These are phyloP conservation scores for Phyllosticta capitalensis DNA, from an alignment of 2,329 filamentous ascomycete species.

Conservation along the genomic window DNA sequence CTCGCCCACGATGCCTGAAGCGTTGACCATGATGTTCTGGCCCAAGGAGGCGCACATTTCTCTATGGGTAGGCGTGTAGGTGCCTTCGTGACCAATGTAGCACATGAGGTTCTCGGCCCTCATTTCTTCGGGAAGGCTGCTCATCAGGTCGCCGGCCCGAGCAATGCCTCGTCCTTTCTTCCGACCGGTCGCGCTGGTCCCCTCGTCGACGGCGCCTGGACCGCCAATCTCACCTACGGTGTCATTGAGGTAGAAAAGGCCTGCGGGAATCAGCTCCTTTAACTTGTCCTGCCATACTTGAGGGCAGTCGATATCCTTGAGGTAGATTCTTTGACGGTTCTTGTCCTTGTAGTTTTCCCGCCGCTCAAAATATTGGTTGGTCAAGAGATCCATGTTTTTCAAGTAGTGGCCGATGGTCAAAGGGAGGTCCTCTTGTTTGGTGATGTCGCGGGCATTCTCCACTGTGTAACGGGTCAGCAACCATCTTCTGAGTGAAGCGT, in stretches of 20 bases:
- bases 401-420: conserved; percentile 88
- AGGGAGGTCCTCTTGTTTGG: conserved; percentile 60
- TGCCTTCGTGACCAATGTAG: conserved; percentile 95
- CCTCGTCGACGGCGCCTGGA: conserved; percentile 44
- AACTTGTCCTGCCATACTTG: conserved; percentile 75
- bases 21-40: conserved; percentile 97
- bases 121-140: conserved; percentile 76
- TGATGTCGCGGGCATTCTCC: conserved; percentile 77
- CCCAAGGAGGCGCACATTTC: conserved; percentile 97
- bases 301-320: conserved; percentile 96
- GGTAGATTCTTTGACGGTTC: conserved; percentile 74
- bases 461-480: no score
- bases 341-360: conserved; percentile 67
- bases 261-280: conserved; percentile 65
- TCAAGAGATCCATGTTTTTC: conserved; percentile 72
- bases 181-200: conserved; percentile 32
- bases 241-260: conserved; percentile 85
- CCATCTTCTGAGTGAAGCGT: no score
- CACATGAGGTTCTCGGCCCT: conserved; percentile 96
- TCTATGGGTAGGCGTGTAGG: conserved; percentile 86
- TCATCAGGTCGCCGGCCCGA: conserved; percentile 87
- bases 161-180: conserved; percentile 51
- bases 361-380: conserved; percentile 65
- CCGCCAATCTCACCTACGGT: conserved; percentile 52
- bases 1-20: conserved; percentile 55